Conservation (phyloP, 257 asterid species). For the Jasminum sambac region DNA sequence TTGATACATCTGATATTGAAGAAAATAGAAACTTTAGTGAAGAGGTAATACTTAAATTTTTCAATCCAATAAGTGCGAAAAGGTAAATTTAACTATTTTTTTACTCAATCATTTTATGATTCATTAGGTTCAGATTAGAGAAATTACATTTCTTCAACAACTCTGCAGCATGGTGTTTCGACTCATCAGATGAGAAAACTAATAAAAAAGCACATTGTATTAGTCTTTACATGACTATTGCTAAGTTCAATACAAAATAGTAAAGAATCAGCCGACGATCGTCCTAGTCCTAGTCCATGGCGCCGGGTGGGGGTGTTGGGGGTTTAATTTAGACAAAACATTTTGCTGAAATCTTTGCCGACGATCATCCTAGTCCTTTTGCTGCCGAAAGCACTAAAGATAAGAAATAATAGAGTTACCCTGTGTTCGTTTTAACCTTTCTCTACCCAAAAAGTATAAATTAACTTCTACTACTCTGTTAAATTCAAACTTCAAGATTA, state of each 20-base stretch:
- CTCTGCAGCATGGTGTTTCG: constrained; percentile 47
- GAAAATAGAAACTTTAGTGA: constrained; percentile 22
- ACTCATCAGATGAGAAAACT: constrained; percentile 56
- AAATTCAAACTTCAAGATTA: too few species aligned
- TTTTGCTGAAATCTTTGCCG: constrained; percentile 55
- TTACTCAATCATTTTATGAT: constrained; percentile 4
- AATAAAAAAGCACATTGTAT: constrained; percentile 26
- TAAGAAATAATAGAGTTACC: constrained; percentile 14
- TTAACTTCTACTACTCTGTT: too few species aligned
- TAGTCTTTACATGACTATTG: constrained; percentile 13
- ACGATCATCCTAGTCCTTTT: constrained; percentile 66
- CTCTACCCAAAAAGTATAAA: too few species aligned
- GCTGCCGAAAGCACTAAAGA: constrained; percentile 79
- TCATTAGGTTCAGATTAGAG: neutral
- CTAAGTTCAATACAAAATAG: neutral
- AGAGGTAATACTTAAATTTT: neutral
- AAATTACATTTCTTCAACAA: constrained; percentile 64
- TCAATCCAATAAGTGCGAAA: neutral
- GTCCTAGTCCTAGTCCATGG: too few species aligned
- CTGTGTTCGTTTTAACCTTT: too few species aligned
- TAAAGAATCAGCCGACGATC: neutral
- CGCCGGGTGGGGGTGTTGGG: too few species aligned
- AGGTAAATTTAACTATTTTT: neutral
- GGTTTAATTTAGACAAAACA: constrained; percentile 39
- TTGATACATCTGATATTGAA: constrained; percentile 64